Evolutionary conservation across 2,329 filamentous ascomycete genomes (phyloP), one percentile per base, ranked within the genome.

Genomic region (Neopestalotiopsis clavispora): DNA sequence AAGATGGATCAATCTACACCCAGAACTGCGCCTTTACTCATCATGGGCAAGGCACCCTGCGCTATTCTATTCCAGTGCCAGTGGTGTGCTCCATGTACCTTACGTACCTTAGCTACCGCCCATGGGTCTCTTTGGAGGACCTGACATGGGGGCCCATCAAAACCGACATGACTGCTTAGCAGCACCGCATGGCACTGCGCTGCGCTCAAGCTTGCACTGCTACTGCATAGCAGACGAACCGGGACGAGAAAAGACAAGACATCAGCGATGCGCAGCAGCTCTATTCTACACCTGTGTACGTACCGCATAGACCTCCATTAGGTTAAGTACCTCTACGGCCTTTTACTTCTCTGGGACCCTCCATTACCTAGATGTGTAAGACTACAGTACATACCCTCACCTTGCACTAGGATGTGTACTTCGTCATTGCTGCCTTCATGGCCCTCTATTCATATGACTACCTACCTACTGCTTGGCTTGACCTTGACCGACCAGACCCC

Each of bases 371-470:
- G 23, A 28, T 28, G 23, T 62, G 66, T 67, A 49, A 67, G 66
- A 67, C 34, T 38, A 10, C 34, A 38, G 34, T 38, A 38, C 34
- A 6, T 38, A 38, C 34, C 34, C 34, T 38, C 10, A 38, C 34
- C 34, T 38, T 38, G 34, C 6, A 6, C 34, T 10, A 38, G 34
- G 34, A 38, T 38, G 34, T 38, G 34, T 52, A 49, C 63, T 57
- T 67, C 66, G 66, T 67, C 66, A 67, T 42, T 67, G 66, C 66
- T 67, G 66, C 66, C 66, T 67, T 67, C 66, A 23, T 38, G 17
- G n/a, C 57, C 17, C 59, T 40, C 23, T 60, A 58, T 63, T n/a
- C 17, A 28, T n/a, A 42, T 56, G 42, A 49, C 57, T 62, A 34
- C 56, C 59, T 28, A 28, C 23, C 23, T 28, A 28, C 23, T 28